Conservation (phyloP, 73 alveolate genomes). For the Uronychia setigera region DNA sequence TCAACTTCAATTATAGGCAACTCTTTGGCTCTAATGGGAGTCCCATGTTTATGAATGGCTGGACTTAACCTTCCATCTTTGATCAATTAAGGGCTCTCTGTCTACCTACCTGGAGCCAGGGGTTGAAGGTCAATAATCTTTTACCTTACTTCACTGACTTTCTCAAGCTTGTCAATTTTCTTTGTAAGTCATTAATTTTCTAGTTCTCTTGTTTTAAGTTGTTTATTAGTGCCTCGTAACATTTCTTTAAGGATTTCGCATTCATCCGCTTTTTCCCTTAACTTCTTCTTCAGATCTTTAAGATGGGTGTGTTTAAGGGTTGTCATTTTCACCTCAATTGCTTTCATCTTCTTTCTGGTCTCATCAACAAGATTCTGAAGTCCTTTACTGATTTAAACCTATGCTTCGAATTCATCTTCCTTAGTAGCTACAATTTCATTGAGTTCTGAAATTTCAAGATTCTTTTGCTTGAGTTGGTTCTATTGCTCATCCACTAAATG, state of each 20-base stretch:
- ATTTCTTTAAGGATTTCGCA: neutral
- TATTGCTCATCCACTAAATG: neutral
- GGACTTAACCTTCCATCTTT: too few species aligned
- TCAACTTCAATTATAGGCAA: too few species aligned
- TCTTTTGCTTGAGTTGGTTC: neutral
- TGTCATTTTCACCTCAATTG: neutral
- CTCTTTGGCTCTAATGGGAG: too few species aligned
- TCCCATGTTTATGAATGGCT: too few species aligned
- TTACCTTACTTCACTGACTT: neutral
- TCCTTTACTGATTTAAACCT: neutral
- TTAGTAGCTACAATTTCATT: neutral
- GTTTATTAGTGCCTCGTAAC: neutral
- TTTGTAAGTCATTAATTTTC: neutral
- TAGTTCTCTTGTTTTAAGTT: neutral
- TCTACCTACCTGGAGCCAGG: too few species aligned
- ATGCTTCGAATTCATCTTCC: neutral
- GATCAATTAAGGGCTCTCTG: too few species aligned
- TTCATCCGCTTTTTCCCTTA: neutral
- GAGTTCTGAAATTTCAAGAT: neutral
- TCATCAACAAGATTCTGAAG: neutral
- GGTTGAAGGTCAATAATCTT: neutral
- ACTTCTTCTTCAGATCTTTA: neutral
- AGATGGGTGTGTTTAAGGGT: neutral
- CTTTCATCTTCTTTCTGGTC: neutral
- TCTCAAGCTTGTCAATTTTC: neutral